A percentile compares a stretch with the other conserved stretches of the same genome.
Conservation (phyloP, 1,284 basidiomycete species). For the Ustilago trichophora region DNA sequence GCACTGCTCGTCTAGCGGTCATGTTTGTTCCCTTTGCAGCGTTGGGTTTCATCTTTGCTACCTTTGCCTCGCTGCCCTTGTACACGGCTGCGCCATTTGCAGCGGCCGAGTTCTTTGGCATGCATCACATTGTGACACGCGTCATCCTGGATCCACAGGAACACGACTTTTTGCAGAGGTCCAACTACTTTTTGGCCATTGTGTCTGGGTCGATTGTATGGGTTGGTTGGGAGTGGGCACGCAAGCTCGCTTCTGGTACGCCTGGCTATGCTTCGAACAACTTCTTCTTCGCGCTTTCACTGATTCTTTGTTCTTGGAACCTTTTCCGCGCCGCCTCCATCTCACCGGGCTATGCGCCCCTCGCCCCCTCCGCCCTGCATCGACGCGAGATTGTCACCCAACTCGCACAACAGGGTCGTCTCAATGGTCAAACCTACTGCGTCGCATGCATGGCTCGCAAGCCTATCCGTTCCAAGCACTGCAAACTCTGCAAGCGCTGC, state of each 20-base stretch:
- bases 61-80: conserved; percentile 83
- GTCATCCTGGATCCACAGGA: conserved; percentile 40
- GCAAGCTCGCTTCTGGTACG: conserved; percentile 68
- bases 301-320: conserved; percentile 81
- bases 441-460: conserved; percentile 92
- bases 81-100: conserved; percentile 85
- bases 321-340: conserved; percentile 88
- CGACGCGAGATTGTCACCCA: conserved; percentile 46
- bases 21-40: conserved; percentile 81
- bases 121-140: conserved; percentile 78
- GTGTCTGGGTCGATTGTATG: conserved; percentile 85
- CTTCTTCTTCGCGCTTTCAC: conserved; percentile 77
- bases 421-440: conserved; percentile 96
- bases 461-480: conserved; percentile 93
- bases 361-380: conserved; percentile 69
- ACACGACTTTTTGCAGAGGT: conserved; percentile 52
- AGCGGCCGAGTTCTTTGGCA: conserved; percentile 83
- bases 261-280: conserved; percentile 76
- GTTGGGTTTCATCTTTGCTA: conserved; percentile 83
- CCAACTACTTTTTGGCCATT: conserved; percentile 89
- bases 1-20: conserved; percentile 82
- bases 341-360: conserved; percentile 89
- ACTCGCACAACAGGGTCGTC: conserved; percentile 81
- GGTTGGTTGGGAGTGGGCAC: conserved; percentile 84
- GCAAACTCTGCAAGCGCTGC: conserved; percentile 88